These are phyloP conservation scores for Globisporangium barbulae DNA, from an alignment of 352 stramenopile genomes.

Conservation along the genomic window DNA sequence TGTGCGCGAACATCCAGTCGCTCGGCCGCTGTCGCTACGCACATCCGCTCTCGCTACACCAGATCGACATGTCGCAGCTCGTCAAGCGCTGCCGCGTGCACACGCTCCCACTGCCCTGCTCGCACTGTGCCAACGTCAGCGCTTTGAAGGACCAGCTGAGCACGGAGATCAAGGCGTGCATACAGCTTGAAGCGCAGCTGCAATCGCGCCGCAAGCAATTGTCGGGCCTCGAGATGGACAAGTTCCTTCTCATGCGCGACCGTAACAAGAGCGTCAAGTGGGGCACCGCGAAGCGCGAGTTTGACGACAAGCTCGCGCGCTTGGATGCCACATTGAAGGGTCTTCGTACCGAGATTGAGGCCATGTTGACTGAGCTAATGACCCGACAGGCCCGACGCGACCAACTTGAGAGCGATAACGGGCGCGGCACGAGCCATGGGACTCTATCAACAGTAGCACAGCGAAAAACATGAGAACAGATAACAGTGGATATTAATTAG, in stretches of 20 bases:
- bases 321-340: conserved; percentile 27
- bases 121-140: conserved; percentile 49
- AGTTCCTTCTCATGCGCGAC: conserved; percentile 43
- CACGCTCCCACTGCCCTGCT: conserved; percentile 43
- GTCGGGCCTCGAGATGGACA: conserved; percentile 42
- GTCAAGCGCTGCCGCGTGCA: conserved; percentile 29
- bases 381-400: conserved; percentile 1
- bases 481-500: not conserved
- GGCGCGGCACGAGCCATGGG: conserved; percentile 5
- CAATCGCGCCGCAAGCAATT: conserved; percentile 28
- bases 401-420: conserved; percentile 14
- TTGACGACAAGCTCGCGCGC: conserved; percentile 32
- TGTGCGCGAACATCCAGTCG: conserved; percentile 60
- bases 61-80: conserved; percentile 47
- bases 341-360: conserved; percentile 19
- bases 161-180: conserved; percentile 18
- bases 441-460: conserved; percentile 4
- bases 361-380: conserved; percentile 15
- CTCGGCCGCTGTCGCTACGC: conserved; percentile 61
- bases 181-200: conserved; percentile 34
- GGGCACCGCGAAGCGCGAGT: conserved; percentile 48
- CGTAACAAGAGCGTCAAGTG: conserved; percentile 48
- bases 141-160: conserved; percentile 22
- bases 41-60: conserved; percentile 48
- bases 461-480: not conserved